A percentile compares a stretch with the other conserved stretches of the same genome.
phyloP scores from a whole-genome alignment of 805 yeast species.

The Zygoascus bituminiphila region DNA sequence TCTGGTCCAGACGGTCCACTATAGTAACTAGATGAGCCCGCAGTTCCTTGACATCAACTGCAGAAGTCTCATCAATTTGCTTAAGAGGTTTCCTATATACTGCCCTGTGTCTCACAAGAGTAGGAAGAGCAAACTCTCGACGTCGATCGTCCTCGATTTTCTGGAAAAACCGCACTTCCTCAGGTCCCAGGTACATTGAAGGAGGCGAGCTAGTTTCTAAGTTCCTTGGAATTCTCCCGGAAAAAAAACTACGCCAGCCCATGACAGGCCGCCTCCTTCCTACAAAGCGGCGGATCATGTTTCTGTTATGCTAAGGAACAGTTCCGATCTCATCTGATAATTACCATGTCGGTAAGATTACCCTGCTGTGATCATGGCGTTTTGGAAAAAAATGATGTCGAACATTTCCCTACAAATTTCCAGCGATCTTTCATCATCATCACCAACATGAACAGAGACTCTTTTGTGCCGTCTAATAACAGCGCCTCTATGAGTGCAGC shows the following conservation, averaged over 20 bases:
- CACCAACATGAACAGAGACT: slow-evolving; percentile 24
- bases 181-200: neutral
- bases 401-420: neutral
- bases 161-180: slow-evolving; percentile 1
- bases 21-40: slow-evolving; percentile 1
- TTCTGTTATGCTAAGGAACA: too few relatives aligned
- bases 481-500: slow-evolving; percentile 44
- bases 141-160: slow-evolving; percentile 2
- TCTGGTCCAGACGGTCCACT: neutral
- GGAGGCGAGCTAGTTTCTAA: neutral
- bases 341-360: neutral
- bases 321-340: neutral
- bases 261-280: too few relatives aligned
- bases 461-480: slow-evolving; percentile 31
- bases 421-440: neutral
- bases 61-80: neutral
- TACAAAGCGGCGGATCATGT: too few relatives aligned
- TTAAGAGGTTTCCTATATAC: neutral
- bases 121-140: neutral
- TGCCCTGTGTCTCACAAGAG: neutral
- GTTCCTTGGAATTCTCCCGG: too few relatives aligned
- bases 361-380: neutral
- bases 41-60: neutral
- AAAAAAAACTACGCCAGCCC: too few relatives aligned
- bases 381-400: neutral